Evolutionary conservation across 169 alveolate genomes (phyloP).

Genomic region (Hepatocystis sp.): DNA sequence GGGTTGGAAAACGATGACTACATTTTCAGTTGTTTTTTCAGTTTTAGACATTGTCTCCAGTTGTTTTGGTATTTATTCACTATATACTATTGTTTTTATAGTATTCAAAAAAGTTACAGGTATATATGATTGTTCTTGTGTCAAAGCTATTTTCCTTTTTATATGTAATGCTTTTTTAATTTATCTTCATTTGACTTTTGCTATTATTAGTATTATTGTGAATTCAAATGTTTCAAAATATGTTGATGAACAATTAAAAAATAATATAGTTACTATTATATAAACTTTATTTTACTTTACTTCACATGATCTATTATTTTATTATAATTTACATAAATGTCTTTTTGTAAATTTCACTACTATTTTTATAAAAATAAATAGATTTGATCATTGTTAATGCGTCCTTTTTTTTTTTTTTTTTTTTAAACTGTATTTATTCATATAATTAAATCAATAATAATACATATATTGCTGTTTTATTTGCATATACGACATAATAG

Average conservation of each 20-base stretch:
- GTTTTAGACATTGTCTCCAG: constrained; percentile 80
- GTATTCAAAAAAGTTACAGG: constrained; percentile 35
- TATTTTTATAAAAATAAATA: no score
- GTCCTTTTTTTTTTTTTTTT: no score
- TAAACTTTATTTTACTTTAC: constrained; percentile 3
- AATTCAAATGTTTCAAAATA: constrained; percentile 42
- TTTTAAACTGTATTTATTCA: no score
- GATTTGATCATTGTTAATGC: no score
- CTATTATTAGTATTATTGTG: constrained; percentile 72
- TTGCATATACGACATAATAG: no score
- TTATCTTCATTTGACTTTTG: constrained; percentile 79
- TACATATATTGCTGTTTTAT: no score
- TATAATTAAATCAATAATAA: no score
- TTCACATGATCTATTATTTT: no score
- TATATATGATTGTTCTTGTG: constrained; percentile 33
- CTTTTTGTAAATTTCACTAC: no score
- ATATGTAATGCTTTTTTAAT: constrained; percentile 79
- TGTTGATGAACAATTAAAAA: constrained; percentile 79
- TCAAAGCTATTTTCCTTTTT: constrained; percentile 69
- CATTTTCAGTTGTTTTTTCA: constrained; percentile 80
- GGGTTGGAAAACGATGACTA: constrained; percentile 81
- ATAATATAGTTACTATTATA: constrained; percentile 76
- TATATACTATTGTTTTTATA: constrained; percentile 47
- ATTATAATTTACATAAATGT: no score
- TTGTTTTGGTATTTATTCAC: constrained; percentile 45